Conservation (phyloP, 257 asterid genomes). For the Nicotiana undulata region DNA sequence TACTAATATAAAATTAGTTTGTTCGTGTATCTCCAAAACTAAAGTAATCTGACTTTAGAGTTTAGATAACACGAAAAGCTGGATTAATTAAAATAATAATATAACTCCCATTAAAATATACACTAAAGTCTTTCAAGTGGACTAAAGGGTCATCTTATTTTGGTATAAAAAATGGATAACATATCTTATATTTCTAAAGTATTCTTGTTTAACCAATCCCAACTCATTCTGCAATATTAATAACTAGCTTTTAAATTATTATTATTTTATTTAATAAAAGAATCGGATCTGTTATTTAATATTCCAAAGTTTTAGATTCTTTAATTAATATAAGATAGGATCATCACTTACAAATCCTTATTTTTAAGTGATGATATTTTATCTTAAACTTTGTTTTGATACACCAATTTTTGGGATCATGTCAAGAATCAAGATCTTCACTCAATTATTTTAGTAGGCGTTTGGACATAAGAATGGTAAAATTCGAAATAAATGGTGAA, state of each 20-base stretch:
- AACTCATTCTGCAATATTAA: constrained; percentile 1
- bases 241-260: neutral
- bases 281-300: neutral
- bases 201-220: neutral
- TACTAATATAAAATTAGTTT: neutral
- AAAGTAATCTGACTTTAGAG: neutral
- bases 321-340: neutral
- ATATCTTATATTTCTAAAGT: neutral
- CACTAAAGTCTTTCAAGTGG: neutral
- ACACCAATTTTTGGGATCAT: neutral
- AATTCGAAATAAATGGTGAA: too few relatives aligned
- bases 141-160: neutral
- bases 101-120: neutral
- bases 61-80: neutral
- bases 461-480: too few relatives aligned
- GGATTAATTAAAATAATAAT: neutral
- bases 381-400: neutral
- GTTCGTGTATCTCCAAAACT: neutral
- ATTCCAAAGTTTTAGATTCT: neutral
- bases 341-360: neutral
- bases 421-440: neutral
- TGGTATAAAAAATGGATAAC: neutral
- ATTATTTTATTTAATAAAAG: neutral
- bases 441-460: neutral
- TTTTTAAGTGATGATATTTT: neutral